phyloP scores from a whole-genome alignment of 306 rosid species.

The Castanea sativa region DNA sequence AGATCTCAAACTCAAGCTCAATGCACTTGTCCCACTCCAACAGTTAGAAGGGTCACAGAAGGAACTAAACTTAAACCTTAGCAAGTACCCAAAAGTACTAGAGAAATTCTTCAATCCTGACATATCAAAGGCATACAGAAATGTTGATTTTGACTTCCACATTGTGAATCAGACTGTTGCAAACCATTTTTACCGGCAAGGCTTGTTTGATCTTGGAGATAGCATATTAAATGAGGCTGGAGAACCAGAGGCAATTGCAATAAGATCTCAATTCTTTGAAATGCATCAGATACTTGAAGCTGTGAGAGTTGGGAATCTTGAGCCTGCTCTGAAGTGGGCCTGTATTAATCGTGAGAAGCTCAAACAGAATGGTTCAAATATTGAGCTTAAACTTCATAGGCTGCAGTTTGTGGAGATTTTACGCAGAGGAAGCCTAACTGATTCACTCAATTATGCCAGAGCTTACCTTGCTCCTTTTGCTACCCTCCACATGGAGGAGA shows the following conservation, averaged over 20 bases:
- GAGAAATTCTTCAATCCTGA: constrained; percentile 63
- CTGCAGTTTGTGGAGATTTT: constrained; percentile 73
- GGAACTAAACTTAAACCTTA: constrained; percentile 53
- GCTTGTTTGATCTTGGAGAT: constrained; percentile 76
- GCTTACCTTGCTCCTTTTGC: constrained; percentile 66
- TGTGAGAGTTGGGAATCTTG: constrained; percentile 56
- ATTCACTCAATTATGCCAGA: constrained; percentile 65
- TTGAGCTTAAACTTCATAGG: constrained; percentile 67
- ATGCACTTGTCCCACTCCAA: constrained; percentile 49
- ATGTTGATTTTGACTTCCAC: constrained; percentile 66
- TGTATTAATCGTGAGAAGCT: constrained; percentile 53
- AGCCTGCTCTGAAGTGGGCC: constrained; percentile 84
- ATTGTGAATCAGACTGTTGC: constrained; percentile 64
- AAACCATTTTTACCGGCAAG: constrained; percentile 69
- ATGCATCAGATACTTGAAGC: constrained; percentile 72
- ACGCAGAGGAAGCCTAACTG: constrained; percentile 50
- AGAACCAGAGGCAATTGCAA: constrained; percentile 43
- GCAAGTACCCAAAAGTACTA: constrained; percentile 64
- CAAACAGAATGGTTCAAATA: constrained; percentile 47
- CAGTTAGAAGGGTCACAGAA: constrained; percentile 69
- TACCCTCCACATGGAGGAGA: constrained; percentile 58
- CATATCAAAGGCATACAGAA: constrained; percentile 82
- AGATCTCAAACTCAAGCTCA: constrained; percentile 58
- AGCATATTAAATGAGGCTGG: constrained; percentile 67
- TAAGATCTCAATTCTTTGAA: constrained; percentile 61